Conservation (phyloP, 305 asterid species). For the Fraxinus xanthoxyloides region DNA sequence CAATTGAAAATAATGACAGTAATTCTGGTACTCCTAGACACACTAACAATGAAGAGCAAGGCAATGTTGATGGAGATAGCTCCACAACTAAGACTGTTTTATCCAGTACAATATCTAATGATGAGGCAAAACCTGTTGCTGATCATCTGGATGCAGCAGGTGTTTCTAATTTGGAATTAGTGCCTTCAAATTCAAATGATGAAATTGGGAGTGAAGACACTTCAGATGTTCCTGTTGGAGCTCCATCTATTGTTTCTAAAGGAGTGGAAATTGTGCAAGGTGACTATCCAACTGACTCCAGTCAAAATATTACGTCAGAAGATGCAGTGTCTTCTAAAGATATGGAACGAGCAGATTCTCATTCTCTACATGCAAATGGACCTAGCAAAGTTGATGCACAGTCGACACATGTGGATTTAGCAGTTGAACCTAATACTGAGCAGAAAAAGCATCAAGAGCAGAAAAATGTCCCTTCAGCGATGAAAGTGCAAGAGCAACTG, state of each 20-base stretch:
- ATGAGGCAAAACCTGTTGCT: constrained; percentile 44
- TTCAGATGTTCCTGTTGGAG: constrained; percentile 43
- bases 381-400: constrained; percentile 38
- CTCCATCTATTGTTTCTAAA: constrained; percentile 32
- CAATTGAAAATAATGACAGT: constrained; percentile 40
- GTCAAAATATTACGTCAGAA: constrained; percentile 39
- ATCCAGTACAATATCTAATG: constrained; percentile 40
- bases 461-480: constrained; percentile 42
- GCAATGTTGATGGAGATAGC: constrained; percentile 42
- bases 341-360: constrained; percentile 42
- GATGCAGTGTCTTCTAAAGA: constrained; percentile 38
- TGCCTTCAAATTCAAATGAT: constrained; percentile 36
- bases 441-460: constrained; percentile 53
- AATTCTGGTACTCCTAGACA: constrained; percentile 31
- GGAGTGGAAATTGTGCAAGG: constrained; percentile 36
- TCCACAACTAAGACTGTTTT: constrained; percentile 43
- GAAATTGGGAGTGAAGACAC: constrained; percentile 35
- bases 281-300: constrained; percentile 45
- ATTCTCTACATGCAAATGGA: constrained; percentile 40
- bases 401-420: constrained; percentile 38
- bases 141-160: constrained; percentile 37
- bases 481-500: constrained; percentile 79
- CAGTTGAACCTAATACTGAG: constrained; percentile 44
- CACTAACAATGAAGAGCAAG: constrained; percentile 41
- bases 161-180: constrained; percentile 42